These are phyloP conservation scores for Aspergillus aculeatinus DNA, from an alignment of 2,329 filamentous ascomycete species.

Conservation along the genomic window DNA sequence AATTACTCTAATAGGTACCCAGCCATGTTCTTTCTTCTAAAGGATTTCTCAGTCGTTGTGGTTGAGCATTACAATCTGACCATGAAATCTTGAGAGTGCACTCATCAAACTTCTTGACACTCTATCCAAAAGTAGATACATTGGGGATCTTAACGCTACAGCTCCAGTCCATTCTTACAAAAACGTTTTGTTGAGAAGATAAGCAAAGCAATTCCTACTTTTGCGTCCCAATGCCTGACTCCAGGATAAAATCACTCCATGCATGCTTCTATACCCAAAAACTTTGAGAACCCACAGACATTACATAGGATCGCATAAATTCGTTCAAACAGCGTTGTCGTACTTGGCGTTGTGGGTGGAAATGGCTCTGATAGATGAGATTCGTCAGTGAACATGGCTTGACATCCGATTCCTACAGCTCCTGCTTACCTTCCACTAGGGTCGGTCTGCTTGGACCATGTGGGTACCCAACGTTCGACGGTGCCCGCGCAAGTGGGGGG, in stretches of 20 bases:
- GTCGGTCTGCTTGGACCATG: slow-evolving; percentile 94
- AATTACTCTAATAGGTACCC: background rate
- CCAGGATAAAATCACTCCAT: slow-evolving; percentile 26
- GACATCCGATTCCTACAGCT: background rate
- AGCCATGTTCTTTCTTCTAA: background rate
- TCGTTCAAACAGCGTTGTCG: slow-evolving; percentile 46
- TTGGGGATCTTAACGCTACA: slow-evolving; percentile 10
- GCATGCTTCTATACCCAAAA: slow-evolving; percentile 27
- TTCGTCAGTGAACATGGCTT: slow-evolving; percentile 7
- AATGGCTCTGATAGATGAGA: slow-evolving; percentile 61
- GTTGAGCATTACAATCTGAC: too few relatives aligned
- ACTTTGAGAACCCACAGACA: slow-evolving; percentile 15
- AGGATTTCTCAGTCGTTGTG: background rate
- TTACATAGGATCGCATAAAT: slow-evolving; percentile 10
- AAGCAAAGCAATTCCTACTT: slow-evolving; percentile 15
- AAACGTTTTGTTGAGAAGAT: background rate
- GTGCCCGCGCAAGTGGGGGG: slow-evolving; percentile 86
- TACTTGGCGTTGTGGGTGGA: slow-evolving; percentile 75
- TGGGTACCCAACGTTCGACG: slow-evolving; percentile 95
- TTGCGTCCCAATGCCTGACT: slow-evolving; percentile 17
- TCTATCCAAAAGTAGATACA: slow-evolving; percentile 6
- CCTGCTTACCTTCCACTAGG: slow-evolving; percentile 77
- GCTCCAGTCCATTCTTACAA: slow-evolving; percentile 5
- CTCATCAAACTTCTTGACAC: background rate
- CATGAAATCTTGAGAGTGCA: background rate